Base-by-base conservation (phyloP, 139 green algal genomes). In the Pedinophyceae sp. region DNA sequence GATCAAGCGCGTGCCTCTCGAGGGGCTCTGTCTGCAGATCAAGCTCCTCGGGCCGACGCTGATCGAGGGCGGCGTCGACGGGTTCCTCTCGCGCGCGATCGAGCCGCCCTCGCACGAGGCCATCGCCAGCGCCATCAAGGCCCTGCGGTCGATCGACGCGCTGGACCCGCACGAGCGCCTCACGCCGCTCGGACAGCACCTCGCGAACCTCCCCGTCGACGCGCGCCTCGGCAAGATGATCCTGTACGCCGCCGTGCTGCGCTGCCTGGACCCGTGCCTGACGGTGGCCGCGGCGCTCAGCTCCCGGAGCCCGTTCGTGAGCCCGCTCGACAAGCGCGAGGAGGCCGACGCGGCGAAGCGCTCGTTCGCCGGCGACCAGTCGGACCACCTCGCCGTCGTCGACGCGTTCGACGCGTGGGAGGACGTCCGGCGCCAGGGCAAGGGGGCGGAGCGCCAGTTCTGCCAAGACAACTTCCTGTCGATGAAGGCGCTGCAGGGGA, bases 161-260 rank as follows among this genome's bases (percentile, higher is more conserved):
- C 28, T 75, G 48, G 67, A 75, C 62, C 20, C 27, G 2, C 22
- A 56, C 19, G 67, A 65, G 16, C 27, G 62, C 7, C 62, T 75
- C 34, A 70, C 61, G 20, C 29, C 62, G 19, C 58, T 75, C 20
- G 65, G 65, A 3, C 29, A 51, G 5, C 59, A 67, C 30, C 48
- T 72, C 18, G 60, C 34, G 24, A 52, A 62, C 47, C 43, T 72
- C 16, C 65, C 65, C 22, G 54, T 72, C 1, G 65, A 72, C 48
- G 59, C 55, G 29, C 48, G 55, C 24, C 28, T 74, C 20, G 68
- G 59, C 10, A 70, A 74, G 63, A 67, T 79, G 55, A 57, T 79
- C 22, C 43, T 76, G 23, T 71, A 67, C 52, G 68, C 51, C 13
- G 52, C 48, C 5, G 55, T 69, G 22, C 52, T 79, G 16, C 22